These are phyloP conservation scores for Ophiostoma sp. DNA, from an alignment of 2,329 filamentous ascomycete genomes.

Conservation along the genomic window DNA sequence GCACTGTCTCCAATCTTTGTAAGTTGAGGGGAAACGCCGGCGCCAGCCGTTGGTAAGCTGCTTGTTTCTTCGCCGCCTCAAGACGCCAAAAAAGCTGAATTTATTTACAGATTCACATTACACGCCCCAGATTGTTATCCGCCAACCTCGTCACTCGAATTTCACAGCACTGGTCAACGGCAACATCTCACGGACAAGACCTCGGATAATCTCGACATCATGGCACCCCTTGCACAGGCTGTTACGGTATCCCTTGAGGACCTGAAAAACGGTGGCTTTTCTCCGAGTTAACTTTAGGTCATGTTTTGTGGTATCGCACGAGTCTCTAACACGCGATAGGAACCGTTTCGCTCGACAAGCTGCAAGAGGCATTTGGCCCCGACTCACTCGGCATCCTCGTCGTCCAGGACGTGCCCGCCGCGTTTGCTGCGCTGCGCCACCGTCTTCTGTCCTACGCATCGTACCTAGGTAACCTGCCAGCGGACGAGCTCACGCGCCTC, in stretches of 20 bases:
- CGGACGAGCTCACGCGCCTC: conserved; percentile 64
- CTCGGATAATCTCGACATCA: not conserved
- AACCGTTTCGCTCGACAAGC: conserved; percentile 64
- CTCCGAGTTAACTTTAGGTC: too few relatives aligned
- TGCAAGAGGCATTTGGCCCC: conserved; percentile 83
- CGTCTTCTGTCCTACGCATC: conserved; percentile 82
- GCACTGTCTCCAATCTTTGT: not conserved
- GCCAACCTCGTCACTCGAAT: conserved; percentile 2
- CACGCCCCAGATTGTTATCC: not conserved
- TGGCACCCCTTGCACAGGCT: conserved; percentile 29
- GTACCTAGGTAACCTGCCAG: conserved; percentile 79
- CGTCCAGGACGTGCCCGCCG: conserved; percentile 77
- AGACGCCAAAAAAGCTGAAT: not conserved
- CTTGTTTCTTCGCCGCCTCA: not conserved
- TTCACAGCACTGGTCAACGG: not conserved
- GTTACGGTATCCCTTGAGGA: conserved; percentile 31
- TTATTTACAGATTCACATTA: not conserved
- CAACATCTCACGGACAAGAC: too few relatives aligned
- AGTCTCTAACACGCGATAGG: conserved; percentile 45
- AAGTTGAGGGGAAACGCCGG: conserved; percentile 19
- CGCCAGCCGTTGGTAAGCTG: conserved; percentile 22
- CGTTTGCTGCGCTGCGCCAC: conserved; percentile 70
- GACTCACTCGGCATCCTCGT: conserved; percentile 88
- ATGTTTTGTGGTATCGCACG: too few relatives aligned
- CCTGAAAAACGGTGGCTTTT: conserved; percentile 26